Base-by-base conservation (phyloP, 176 grass and related monocot species). In the Musa troglodytarum region DNA sequence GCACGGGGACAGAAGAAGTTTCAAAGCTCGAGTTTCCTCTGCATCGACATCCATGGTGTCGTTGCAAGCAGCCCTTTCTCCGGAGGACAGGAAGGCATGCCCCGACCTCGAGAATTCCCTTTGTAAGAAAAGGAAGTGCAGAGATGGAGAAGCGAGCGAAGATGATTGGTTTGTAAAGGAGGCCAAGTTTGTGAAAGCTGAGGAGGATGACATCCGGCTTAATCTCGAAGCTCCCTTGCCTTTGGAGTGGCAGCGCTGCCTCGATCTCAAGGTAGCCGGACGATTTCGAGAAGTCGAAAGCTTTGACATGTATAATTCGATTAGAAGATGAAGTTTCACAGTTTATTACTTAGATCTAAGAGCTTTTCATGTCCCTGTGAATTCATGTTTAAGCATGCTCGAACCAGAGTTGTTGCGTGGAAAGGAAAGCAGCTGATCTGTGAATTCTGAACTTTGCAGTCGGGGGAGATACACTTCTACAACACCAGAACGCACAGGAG, bases 171-270 rank as follows among this genome's bases (percentile, higher is more conserved):
- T 20, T 15, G 15, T 19, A 0, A 70, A 49, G 68, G n/a, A 8
- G 28, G 5, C 68, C 9, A 70, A 86, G 77, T 65, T 69, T 72
- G 69, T 74, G 67, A 67, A 78, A 83, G 71, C 11, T 1, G 43
- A 23, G 11, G 57, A 64, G 8, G 24, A 49, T 1, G 11, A 28
- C 26, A 23, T 64, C 29, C 56, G 63, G 3, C 57, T 76, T 28
- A 25, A 63, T 50, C 74, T 76, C 10, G 74, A 63, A 15, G 29
- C 74, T 14, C 74, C 74, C 29, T 63, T 76, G 55, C 74, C 74
- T 19, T 63, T 76, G 74, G 74, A 63, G 17, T 76, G 74, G 74
- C 57, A 76, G 21, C 74, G 57, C 10, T 63, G 74, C 74, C 74
- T 76, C 26, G 55, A 76, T 76, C 63, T 76, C 74, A n/a, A 76